These are phyloP conservation scores for Penicillium parvum DNA, from an alignment of 495 filamentous ascomycete species.

Conservation along the genomic window DNA sequence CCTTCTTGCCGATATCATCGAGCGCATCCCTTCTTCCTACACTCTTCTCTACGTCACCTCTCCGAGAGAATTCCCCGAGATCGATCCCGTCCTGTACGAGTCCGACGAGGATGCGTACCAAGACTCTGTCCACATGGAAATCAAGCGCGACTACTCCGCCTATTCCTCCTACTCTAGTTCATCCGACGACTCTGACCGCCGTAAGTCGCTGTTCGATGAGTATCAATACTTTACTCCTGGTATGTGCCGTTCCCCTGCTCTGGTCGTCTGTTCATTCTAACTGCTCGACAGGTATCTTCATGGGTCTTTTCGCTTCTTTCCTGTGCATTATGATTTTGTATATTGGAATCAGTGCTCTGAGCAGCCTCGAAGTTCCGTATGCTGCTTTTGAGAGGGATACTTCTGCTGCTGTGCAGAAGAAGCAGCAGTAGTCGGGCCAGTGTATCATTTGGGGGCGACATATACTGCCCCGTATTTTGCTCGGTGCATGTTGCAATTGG, in stretches of 20 bases:
- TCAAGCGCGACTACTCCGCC: conserved; percentile 53
- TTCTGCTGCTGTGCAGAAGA: conserved; percentile 80
- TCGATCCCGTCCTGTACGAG: conserved; percentile 44
- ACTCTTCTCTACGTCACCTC: conserved; percentile 61
- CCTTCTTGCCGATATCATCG: conserved; percentile 54
- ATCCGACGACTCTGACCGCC: conserved; percentile 12
- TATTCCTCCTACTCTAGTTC: conserved; percentile 10
- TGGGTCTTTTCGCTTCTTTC: conserved; percentile 63
- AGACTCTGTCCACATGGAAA: conserved; percentile 49
- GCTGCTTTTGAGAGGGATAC: conserved; percentile 96
- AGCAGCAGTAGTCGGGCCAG: conserved; percentile 51
- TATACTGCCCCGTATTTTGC: conserved; percentile 6
- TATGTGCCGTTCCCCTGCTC: conserved; percentile 20
- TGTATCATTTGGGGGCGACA: conserved; percentile 3
- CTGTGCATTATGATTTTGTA: conserved; percentile 71
- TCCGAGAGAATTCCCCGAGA: conserved; percentile 37
- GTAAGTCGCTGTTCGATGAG: conserved; percentile 72
- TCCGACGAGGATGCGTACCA: conserved; percentile 47
- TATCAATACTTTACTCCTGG: conserved; percentile 87
- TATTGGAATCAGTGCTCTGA: conserved; percentile 69
- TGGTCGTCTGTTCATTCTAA: conserved; percentile 6
- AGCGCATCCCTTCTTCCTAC: conserved; percentile 52
- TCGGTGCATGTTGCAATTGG: conserved; percentile 15
- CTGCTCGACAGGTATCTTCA: conserved; percentile 65
- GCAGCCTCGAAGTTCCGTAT: conserved; percentile 82